Evolutionary conservation across 805 yeast species (phyloP), one percentile per base, ranked within the genome.

Genomic region (Yarrowia deformans): DNA sequence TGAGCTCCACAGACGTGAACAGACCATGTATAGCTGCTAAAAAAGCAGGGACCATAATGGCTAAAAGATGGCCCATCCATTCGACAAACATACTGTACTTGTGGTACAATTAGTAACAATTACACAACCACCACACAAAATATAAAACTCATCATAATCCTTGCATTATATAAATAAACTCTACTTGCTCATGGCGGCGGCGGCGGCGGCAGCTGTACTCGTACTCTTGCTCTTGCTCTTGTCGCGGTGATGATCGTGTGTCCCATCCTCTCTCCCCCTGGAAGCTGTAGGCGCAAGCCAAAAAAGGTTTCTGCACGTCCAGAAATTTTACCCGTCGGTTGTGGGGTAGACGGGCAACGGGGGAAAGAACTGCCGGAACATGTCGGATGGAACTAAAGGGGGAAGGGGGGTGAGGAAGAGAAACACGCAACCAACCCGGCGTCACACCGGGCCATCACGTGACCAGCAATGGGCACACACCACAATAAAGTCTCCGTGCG

Each of bases 131-230:
- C n/a, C 56, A 39, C 34, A 8, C n/a, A 2, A 29, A n/a, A n/a
- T n/a, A n/a, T 10, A n/a, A 9, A 23, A 39, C 35, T 39, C 35
- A 55, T 58, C 50, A 42, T 43, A 58, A 18, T n/a, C 37, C n/a
- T 43, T 43, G 66, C 66, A 60, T 60, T 43, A 60, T 56, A 56
- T 60, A 60, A 60, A 60, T 60, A 60, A 60, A 43, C 66, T 45
- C 52, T 60, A 43, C 66, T 58, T 42, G 64, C 50, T 45, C 5
- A 4, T n/a, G 46, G 61, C 35, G 45, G 46, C 4, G 29, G 29
- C 29, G n/a, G n/a, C n/a, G n/a, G 29, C 29, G 29, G 29, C 29
- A 23, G 29, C 29, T 23, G 10, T n/a, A n/a, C n/a, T n/a, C n/a
- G n/a, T n/a, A n/a, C n/a, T 19, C 29, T 1, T 18, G 8, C n/a